Evolutionary conservation across 441 rosid genomes (phyloP).

Genomic region (Populus tomentosa): DNA sequence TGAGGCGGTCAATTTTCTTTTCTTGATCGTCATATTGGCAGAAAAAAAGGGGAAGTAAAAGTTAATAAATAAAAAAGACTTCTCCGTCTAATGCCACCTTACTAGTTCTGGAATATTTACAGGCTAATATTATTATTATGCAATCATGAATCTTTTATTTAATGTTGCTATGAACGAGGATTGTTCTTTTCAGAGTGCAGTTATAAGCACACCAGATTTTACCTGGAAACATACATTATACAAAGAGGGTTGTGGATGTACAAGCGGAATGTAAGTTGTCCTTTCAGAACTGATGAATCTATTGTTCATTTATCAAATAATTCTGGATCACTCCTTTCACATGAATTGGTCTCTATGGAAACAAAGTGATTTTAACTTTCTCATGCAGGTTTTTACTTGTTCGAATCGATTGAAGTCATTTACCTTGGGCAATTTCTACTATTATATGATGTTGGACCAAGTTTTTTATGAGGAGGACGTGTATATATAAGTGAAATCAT

Average conservation of each 20-base stretch:
- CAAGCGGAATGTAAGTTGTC: constrained; percentile 28
- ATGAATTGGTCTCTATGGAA: not conserved
- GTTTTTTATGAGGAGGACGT: constrained; percentile 6
- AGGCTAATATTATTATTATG: constrained; percentile 30
- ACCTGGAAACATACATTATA: constrained; percentile 15
- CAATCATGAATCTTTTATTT: constrained; percentile 16
- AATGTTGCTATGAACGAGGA: constrained; percentile 15
- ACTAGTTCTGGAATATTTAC: constrained; percentile 18
- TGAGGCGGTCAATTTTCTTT: constrained; percentile 12
- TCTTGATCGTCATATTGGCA: constrained; percentile 9
- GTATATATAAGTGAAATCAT: constrained; percentile 13
- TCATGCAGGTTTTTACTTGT: constrained; percentile 22
- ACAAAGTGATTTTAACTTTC: not conserved
- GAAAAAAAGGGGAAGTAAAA: constrained; percentile 5
- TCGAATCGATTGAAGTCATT: not conserved
- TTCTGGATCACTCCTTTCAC: not conserved
- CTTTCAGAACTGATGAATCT: not conserved
- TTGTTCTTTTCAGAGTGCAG: constrained; percentile 17
- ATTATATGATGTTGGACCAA: constrained; percentile 10
- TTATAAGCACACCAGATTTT: not conserved
- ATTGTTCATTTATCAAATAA: not conserved
- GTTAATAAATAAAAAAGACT: not conserved
- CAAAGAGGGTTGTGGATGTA: constrained; percentile 7
- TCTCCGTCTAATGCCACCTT: constrained; percentile 16
- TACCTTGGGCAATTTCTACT: constrained; percentile 11